Evolutionary conservation across 2,329 filamentous ascomycete genomes (phyloP), one percentile per base, ranked within the genome.

Genomic region (Elsinoe perseae): DNA sequence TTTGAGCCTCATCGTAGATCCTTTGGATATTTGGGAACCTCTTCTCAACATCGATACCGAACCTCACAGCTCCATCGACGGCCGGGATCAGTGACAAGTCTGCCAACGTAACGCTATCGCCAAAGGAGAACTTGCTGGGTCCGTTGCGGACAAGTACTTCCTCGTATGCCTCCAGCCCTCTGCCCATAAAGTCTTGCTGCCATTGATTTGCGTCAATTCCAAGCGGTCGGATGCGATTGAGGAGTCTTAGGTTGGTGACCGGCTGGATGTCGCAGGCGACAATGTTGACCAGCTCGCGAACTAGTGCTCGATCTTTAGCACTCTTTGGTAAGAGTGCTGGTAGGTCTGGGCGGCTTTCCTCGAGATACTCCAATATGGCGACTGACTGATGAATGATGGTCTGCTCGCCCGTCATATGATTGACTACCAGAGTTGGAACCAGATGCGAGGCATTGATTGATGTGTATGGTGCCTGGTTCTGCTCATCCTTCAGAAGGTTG

Each of bases 321-420:
- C 59, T 5, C 1, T 64, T 61, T 0, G 81, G 81, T 0, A 84
- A 72, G 1, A 83, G 72, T 0, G 70, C 61, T 0, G 65, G 63
- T 0, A 63, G 58, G 0, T 70, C 62, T 0, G 78, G 75, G 42
- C 76, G 75, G 1, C 68, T 66, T 61, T 85, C 81, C 48, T 84
- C 81, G 2, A 85, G 73, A 59, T 79, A 85, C 63, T 85, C 81
- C 2, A 85, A 71, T 0, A 80, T 81, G 1, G 82, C 78, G 32
- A 82, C 65, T 3, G 80, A 83, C 63, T 76, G 27, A 80, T 75
- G 53, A 30, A 59, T 59, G 12, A 48, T 14, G 12, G 12, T 6
- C 32, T 36, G 32, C 32, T 36, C 32, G 32, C 32, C 32, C 12
- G 4, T 36, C 5, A 12, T 6, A 14, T 36, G 5, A 9, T 36